Evolutionary conservation across 768 basidiomycete species (phyloP).

Genomic region (Amanita jacksonii): DNA sequence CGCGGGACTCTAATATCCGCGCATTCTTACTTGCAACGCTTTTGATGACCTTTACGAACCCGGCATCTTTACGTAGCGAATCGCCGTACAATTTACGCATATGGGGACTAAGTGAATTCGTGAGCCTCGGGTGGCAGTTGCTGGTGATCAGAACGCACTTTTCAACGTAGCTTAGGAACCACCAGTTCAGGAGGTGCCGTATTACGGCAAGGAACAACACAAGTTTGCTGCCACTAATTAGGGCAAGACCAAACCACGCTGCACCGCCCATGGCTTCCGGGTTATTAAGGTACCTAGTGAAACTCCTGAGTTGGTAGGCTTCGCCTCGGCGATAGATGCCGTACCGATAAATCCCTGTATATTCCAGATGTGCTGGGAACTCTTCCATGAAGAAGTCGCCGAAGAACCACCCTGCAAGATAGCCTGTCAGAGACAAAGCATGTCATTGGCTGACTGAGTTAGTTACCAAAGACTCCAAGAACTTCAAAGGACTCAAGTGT

Average conservation of each 20-base stretch:
- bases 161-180: conserved; percentile 91
- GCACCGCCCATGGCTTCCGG: conserved; percentile 95
- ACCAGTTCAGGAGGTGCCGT: conserved; percentile 85
- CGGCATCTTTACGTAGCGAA: conserved; percentile 88
- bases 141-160: conserved; percentile 47
- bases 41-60: conserved; percentile 97
- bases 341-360: conserved; percentile 94
- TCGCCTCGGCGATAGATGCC: conserved; percentile 1
- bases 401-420: conserved; percentile 84
- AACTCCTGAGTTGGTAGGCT: background rate
- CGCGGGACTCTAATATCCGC: conserved; percentile 60
- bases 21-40: conserved; percentile 82
- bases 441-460: background rate
- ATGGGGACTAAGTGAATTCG: conserved; percentile 62
- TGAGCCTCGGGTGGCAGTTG: conserved; percentile 4
- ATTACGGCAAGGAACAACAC: conserved; percentile 79
- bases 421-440: background rate
- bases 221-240: conserved; percentile 90
- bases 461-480: conserved; percentile 79
- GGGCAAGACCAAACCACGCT: conserved; percentile 86
- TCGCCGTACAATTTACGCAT: conserved; percentile 96
- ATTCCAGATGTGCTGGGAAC: conserved; percentile 82
- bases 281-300: conserved; percentile 75
- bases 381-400: conserved; percentile 96
- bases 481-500: conserved; percentile 87